Base-by-base conservation (phyloP, 176 grass and related monocot species). In the Zoysia japonica region DNA sequence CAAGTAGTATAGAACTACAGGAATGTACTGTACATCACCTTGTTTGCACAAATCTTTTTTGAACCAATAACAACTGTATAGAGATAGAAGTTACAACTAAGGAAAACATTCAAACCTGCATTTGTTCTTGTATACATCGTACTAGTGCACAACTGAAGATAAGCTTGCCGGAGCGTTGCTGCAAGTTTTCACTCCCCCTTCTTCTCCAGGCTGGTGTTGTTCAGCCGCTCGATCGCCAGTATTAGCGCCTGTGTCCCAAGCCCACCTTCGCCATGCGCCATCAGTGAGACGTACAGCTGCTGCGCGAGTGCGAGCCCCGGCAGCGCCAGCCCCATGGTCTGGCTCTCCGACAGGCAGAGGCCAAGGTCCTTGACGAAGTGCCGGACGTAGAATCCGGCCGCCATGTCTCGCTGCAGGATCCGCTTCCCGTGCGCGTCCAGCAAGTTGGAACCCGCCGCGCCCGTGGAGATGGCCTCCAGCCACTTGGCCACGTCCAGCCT, bases 281-380 rank as follows among this genome's bases (percentile, higher is more conserved):
- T 76, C 69, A 99, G 83, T 2, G 96, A 95, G 46, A 99, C 82
- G 36, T 99, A 95, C 4, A 99, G 86, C 81, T 93, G 92, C 47
- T 98, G 90, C 11, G 91, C 92, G 64, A 98, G 85, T 3, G 91
- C 92, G 20, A 98, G 90, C 6, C 95, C 95, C 10, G 95, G 95
- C 86, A 98, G 85, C 46, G 95, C 88, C 19, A 98, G 74, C 43
- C 95, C 95, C 95, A 98, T 94, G 67, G 70, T 62, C 92, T 98
- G 95, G 80, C 95, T 94, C 74, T 98, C 95, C 56, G 80, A 94
- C 71, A 98, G 72, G 83, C 92, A 98, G 76, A 98, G 92, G 7
- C 95, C 92, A 56, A 94, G 92, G 80, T 98, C 95, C 90, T 98
- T 98, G 6, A 94, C 92, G 64, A 94, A 98, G 77, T 98, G 95